Conservation (phyloP, 139 green algal species). For the Astrephomene gubernaculifera region DNA sequence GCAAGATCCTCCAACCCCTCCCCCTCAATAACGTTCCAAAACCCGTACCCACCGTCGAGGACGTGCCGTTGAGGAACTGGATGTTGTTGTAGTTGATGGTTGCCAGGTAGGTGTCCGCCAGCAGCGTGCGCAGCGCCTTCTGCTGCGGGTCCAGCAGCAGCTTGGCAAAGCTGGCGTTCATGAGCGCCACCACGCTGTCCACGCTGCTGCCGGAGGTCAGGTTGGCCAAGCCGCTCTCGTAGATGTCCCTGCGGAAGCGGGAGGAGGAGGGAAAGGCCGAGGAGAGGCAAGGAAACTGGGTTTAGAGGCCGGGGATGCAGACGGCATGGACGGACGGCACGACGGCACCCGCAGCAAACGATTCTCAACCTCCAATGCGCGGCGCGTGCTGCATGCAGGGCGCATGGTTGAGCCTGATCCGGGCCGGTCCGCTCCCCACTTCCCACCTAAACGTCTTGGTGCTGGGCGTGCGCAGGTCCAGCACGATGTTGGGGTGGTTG, state of each 20-base stretch:
- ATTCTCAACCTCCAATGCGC: too few species aligned
- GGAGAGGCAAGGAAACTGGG: too few species aligned
- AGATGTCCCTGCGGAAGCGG: conserved; percentile 35
- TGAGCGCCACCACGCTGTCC: background rate
- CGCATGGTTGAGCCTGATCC: too few species aligned
- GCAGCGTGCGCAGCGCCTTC: conserved; percentile 20
- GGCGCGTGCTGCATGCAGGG: too few species aligned
- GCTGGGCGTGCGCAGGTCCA: conserved; percentile 43
- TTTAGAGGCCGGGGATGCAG: too few species aligned
- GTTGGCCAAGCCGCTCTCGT: conserved; percentile 21
- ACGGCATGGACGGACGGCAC: too few species aligned
- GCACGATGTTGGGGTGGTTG: conserved; percentile 47
- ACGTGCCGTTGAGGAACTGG: conserved; percentile 4
- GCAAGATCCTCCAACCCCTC: too few species aligned
- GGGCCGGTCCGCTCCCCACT: too few species aligned
- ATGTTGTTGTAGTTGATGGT: conserved; percentile 46
- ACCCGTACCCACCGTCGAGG: background rate
- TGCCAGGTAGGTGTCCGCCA: conserved; percentile 27
- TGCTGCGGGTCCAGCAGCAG: conserved; percentile 38
- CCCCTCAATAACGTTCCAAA: too few species aligned
- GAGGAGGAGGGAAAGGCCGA: background rate
- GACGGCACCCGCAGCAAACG: too few species aligned
- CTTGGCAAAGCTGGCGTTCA: conserved; percentile 4
- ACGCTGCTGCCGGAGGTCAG: conserved; percentile 1
- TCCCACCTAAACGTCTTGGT: conserved; percentile 28